A percentile compares a stretch with the other conserved stretches of the same genome.
phyloP scores from a whole-genome alignment of 2,329 filamentous ascomycete species.

The Diplodia corticola region DNA sequence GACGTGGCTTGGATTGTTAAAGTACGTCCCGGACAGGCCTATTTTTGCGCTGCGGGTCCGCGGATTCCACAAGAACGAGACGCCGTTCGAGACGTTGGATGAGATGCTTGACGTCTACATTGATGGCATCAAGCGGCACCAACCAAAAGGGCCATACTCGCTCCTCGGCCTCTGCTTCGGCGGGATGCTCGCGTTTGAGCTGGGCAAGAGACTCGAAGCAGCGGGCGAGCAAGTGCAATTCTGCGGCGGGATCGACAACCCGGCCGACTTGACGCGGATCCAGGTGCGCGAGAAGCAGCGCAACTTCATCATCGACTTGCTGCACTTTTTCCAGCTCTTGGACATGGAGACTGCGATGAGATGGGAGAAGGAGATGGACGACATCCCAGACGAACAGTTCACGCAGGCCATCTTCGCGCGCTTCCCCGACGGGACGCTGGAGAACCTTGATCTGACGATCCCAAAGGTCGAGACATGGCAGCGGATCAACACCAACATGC shows the following conservation, averaged over 20 bases:
- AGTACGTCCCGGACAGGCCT: slow-evolving; percentile 13
- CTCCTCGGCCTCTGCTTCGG: slow-evolving; percentile 22
- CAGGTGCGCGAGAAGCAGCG: slow-evolving; percentile 12
- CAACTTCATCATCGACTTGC: slow-evolving; percentile 23
- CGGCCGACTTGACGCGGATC: slow-evolving; percentile 16
- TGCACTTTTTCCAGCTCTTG: slow-evolving; percentile 23
- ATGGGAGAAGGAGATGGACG: slow-evolving; percentile 22
- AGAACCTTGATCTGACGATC: slow-evolving; percentile 19
- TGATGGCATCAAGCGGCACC: slow-evolving; percentile 15
- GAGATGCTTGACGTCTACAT: slow-evolving; percentile 22
- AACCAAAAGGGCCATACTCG: slow-evolving; percentile 15
- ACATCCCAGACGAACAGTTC: slow-evolving; percentile 20
- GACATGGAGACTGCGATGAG: slow-evolving; percentile 8
- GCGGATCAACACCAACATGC: slow-evolving; percentile 22
- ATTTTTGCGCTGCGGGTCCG: slow-evolving; percentile 16
- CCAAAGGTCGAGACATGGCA: slow-evolving; percentile 22
- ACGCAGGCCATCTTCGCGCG: slow-evolving; percentile 22
- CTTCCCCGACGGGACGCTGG: slow-evolving; percentile 20
- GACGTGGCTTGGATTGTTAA: slow-evolving; percentile 18
- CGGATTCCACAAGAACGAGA: slow-evolving; percentile 22
- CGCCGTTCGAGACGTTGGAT: slow-evolving; percentile 11
- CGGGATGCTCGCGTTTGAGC: slow-evolving; percentile 20
- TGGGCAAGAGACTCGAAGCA: slow-evolving; percentile 21
- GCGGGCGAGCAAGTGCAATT: slow-evolving; percentile 10
- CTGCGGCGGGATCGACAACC: slow-evolving; percentile 22